A percentile compares a stretch with the other conserved stretches of the same genome.
These are phyloP conservation scores for Pyracantha coccinea DNA, from an alignment of 331 rosid species.

Conservation along the genomic window DNA sequence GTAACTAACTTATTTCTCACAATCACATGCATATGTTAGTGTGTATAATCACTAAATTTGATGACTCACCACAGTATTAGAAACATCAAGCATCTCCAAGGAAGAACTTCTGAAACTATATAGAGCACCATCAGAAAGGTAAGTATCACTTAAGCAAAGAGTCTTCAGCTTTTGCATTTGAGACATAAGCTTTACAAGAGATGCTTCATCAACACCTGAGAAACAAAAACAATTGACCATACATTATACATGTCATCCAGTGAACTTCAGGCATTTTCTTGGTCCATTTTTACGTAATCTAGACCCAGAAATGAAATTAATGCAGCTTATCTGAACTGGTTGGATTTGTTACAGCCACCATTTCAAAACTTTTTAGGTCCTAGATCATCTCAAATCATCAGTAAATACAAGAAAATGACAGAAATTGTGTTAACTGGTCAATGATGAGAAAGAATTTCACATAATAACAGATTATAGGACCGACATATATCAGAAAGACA, in stretches of 20 bases:
- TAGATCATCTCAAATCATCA: conserved; percentile 5
- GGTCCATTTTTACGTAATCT: neutral
- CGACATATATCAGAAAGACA: neutral
- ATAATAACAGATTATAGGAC: neutral
- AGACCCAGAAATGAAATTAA: conserved; percentile 8
- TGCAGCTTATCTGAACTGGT: neutral
- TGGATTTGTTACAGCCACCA: conserved; percentile 5
- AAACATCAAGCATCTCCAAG: conserved; percentile 76
- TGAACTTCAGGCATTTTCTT: conserved; percentile 3
- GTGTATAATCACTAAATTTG: neutral
- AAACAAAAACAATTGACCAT: conserved; percentile 1
- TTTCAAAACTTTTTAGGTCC: conserved; percentile 4
- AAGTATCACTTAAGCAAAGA: conserved; percentile 61
- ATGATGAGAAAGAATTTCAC: neutral
- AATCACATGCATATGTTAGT: too few species aligned
- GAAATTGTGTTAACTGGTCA: neutral
- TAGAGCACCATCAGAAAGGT: conserved; percentile 51
- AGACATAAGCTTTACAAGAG: conserved; percentile 50
- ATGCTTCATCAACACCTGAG: conserved; percentile 45
- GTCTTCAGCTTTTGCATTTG: conserved; percentile 51
- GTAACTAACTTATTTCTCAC: too few species aligned
- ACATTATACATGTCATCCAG: neutral
- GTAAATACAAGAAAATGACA: neutral
- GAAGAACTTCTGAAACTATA: conserved; percentile 53
- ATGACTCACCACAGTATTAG: conserved; percentile 63